Conservation (phyloP, 208 protist species). For the Wallacemonas sp. region DNA sequence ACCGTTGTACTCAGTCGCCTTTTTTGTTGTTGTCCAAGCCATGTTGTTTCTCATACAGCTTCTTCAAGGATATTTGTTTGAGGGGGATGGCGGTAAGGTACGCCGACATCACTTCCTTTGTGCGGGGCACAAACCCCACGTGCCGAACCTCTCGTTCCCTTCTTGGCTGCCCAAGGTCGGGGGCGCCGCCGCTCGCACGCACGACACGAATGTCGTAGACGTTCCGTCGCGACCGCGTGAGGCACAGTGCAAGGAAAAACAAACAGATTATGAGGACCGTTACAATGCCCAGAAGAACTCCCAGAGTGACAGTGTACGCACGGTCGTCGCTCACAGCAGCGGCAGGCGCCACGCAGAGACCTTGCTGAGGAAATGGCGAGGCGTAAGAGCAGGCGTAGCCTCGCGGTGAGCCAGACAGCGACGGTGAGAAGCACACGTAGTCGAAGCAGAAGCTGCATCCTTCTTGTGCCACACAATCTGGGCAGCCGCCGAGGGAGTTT, state of each 20-base stretch:
- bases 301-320: neutral
- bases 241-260: neutral
- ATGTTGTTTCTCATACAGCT: slow-evolving; percentile 18
- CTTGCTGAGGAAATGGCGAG: neutral
- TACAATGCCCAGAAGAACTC: slow-evolving; percentile 3
- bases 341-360: neutral
- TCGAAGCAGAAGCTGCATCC: slow-evolving; percentile 46
- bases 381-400: slow-evolving; percentile 36
- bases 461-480: slow-evolving; percentile 18
- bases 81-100: slow-evolving; percentile 13
- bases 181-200: slow-evolving; percentile 5
- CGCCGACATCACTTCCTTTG: neutral
- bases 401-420: slow-evolving; percentile 15
- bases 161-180: slow-evolving; percentile 15
- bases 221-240: neutral
- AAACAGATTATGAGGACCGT: neutral
- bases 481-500: slow-evolving; percentile 35
- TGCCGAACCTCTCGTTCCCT: slow-evolving; percentile 15
- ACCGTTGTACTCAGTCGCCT: too few species aligned
- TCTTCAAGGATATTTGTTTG: slow-evolving; percentile 14
- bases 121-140: too few species aligned
- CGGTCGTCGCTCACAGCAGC: neutral
- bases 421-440: slow-evolving; percentile 34
- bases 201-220: slow-evolving; percentile 5
- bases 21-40: slow-evolving; percentile 12